A percentile compares a stretch with the other conserved stretches of the same genome.
Evolutionary conservation across 1,284 basidiomycete species (phyloP).

Genomic region (Vanrija sp.): DNA sequence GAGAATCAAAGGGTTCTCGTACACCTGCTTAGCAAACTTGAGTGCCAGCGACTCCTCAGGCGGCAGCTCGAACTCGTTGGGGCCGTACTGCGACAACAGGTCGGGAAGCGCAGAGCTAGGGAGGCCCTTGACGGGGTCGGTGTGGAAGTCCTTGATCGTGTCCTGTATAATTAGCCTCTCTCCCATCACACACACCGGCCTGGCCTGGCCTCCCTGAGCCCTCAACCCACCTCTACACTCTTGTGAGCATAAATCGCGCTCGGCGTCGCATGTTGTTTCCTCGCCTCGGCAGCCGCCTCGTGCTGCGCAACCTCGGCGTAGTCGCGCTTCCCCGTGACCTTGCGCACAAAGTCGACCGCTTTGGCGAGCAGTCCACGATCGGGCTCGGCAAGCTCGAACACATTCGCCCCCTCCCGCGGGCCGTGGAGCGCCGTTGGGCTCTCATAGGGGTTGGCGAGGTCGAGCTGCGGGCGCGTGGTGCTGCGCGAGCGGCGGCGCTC

Average conservation of each 20-base stretch:
- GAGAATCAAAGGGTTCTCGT: conserved; percentile 87
- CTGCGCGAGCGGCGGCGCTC: conserved; percentile 48
- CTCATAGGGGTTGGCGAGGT: conserved; percentile 15
- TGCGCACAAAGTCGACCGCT: conserved; percentile 18
- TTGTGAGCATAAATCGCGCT: conserved; percentile 45
- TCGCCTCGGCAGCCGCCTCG: conserved; percentile 23
- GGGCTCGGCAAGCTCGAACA: conserved; percentile 10
- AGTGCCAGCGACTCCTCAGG: conserved; percentile 71
- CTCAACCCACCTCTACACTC: conserved; percentile 30
- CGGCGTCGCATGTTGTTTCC: conserved; percentile 43
- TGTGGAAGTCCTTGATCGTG: conserved; percentile 55
- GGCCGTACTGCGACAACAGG: conserved; percentile 69
- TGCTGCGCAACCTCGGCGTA: conserved; percentile 32
- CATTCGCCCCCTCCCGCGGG: background rate
- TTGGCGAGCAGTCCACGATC: background rate
- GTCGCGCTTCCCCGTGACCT: conserved; percentile 25
- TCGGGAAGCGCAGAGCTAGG: conserved; percentile 60
- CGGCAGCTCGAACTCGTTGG: conserved; percentile 91
- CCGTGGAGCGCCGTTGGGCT: background rate
- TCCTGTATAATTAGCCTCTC: conserved; percentile 18
- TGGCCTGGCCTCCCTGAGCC: no score
- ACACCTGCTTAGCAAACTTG: conserved; percentile 85
- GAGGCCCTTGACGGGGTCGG: conserved; percentile 63
- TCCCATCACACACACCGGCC: no score
- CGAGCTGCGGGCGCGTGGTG: conserved; percentile 2